Base-by-base conservation (phyloP, 2,329 filamentous ascomycete genomes). In the Diaporthe citri region DNA sequence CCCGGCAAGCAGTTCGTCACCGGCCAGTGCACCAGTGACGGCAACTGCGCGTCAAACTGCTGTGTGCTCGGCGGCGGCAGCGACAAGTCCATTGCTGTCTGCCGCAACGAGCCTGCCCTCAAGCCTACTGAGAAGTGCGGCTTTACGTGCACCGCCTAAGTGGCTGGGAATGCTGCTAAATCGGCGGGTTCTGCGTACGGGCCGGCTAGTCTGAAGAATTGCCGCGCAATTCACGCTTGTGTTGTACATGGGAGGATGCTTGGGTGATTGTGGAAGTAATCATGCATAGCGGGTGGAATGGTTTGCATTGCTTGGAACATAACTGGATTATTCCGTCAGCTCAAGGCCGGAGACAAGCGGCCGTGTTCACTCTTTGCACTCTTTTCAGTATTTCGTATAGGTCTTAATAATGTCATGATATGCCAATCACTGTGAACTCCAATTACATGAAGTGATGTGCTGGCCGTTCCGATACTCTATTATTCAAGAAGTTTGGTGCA, bases 1-100 rank as follows among this genome's bases (percentile, higher is more conserved):
- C 1, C 25, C 4, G 25, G 72, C 46, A 62, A 74, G 66, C 73
- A 74, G 67, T 74, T 74, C 56, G 67, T 74, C 1, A 74, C 55
- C 13, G 73, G 73, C 31, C 60, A 66, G 31, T 74, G 73, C 56
- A 51, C 59, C 46, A 60, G 64, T 22, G 41, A 66, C 43, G 55
- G 4, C 25, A 70, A 74, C 66, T 74, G 73, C 15, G 73, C 64
- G 22, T 69, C 69, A n/a, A 55, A 55, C 48, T 69, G 64, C 64
- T 69, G 64, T 9, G 64, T 69, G 13, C 34, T 69, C 9, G 64
- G 64, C 17, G 64, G 64, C 8, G 64, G 64, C 15, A 69, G 46
- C 17, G 64, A 69, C 64, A 69, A 55, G 64, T 22, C 64, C 2
- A 69, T 69, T 39, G 64, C 64, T 12, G 64, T 69, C 64, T 69